Conservation (phyloP, 768 basidiomycete genomes). For the Calocybe indica region DNA sequence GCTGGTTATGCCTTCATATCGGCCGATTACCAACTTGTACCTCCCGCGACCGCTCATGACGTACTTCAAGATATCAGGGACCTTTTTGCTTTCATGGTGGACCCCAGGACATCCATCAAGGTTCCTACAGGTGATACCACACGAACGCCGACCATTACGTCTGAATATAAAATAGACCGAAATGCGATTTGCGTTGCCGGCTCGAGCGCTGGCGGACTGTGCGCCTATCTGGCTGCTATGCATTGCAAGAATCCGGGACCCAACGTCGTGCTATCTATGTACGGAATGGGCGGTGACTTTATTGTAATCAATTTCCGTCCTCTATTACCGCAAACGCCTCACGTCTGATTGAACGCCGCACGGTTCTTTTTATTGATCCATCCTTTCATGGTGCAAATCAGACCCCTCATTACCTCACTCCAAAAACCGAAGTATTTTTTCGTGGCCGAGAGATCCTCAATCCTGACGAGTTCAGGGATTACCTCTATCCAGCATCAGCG, state of each 20-base stretch:
- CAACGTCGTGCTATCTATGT: conserved; percentile 49
- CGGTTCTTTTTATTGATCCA: neutral
- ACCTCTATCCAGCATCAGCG: conserved; percentile 18
- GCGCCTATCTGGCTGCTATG: conserved; percentile 54
- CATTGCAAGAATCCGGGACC: conserved; percentile 45
- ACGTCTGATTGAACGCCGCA: conserved; percentile 6
- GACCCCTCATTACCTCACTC: conserved; percentile 44
- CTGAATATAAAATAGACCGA: conserved; percentile 32
- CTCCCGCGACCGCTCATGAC: conserved; percentile 48
- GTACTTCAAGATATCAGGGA: conserved; percentile 54
- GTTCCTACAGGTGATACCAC: neutral
- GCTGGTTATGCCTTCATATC: conserved; percentile 55
- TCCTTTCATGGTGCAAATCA: conserved; percentile 14
- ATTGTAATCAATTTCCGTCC: conserved; percentile 21
- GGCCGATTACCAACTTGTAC: conserved; percentile 57
- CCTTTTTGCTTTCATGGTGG: conserved; percentile 41
- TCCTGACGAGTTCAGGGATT: conserved; percentile 37
- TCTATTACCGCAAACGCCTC: too few species aligned
- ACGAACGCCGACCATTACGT: too few species aligned
- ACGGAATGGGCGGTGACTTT: conserved; percentile 60
- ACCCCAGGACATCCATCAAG: conserved; percentile 6
- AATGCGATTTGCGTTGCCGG: conserved; percentile 47
- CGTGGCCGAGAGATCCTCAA: conserved; percentile 52
- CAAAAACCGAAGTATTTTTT: conserved; percentile 46
- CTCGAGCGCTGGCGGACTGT: conserved; percentile 56